phyloP scores from a whole-genome alignment of 805 yeast species.

The Lachancea dasiensis region DNA sequence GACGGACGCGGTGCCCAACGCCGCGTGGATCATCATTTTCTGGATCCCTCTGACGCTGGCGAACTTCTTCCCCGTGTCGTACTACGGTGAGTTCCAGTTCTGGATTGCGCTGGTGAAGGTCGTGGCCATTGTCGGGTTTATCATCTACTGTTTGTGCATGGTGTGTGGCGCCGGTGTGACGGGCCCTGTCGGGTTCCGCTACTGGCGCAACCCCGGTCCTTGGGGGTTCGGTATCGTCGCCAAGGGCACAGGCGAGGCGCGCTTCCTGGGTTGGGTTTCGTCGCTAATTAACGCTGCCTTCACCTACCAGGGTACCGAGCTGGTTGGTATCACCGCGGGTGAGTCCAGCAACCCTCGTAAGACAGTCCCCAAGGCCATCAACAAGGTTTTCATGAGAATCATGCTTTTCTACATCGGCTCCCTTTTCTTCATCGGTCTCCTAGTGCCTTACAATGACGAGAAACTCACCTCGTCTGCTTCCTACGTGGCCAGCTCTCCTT shows the following conservation, averaged over 20 bases:
- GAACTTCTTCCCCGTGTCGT: conserved; percentile 62
- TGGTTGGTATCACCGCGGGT: conserved; percentile 71
- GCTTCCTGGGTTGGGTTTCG: conserved; percentile 64
- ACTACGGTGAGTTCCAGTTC: conserved; percentile 70
- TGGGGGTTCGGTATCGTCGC: conserved; percentile 63
- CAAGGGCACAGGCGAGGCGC: conserved; percentile 42
- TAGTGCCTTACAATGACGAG: conserved; percentile 65
- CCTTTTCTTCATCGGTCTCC: conserved; percentile 60
- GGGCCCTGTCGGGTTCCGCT: conserved; percentile 73
- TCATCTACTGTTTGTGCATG: conserved; percentile 60
- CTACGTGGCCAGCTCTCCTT: conserved; percentile 58
- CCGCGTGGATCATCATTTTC: conserved; percentile 67
- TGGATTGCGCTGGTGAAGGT: conserved; percentile 68
- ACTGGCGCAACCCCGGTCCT: conserved; percentile 76
- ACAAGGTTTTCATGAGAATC: conserved; percentile 62
- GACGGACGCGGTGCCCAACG: conserved; percentile 64
- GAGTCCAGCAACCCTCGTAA: conserved; percentile 66
- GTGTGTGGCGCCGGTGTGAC: conserved; percentile 67
- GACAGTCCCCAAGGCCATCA: conserved; percentile 66
- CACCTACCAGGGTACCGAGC: conserved; percentile 75
- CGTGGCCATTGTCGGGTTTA: conserved; percentile 63
- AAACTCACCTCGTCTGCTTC: conserved; percentile 34
- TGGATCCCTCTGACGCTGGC: conserved; percentile 47
- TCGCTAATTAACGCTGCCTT: conserved; percentile 71
- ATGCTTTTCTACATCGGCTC: conserved; percentile 59